A percentile compares a stretch with the other conserved stretches of the same genome.
Evolutionary conservation across 768 basidiomycete species (phyloP).

Genomic region (Hortiboletus campestris): DNA sequence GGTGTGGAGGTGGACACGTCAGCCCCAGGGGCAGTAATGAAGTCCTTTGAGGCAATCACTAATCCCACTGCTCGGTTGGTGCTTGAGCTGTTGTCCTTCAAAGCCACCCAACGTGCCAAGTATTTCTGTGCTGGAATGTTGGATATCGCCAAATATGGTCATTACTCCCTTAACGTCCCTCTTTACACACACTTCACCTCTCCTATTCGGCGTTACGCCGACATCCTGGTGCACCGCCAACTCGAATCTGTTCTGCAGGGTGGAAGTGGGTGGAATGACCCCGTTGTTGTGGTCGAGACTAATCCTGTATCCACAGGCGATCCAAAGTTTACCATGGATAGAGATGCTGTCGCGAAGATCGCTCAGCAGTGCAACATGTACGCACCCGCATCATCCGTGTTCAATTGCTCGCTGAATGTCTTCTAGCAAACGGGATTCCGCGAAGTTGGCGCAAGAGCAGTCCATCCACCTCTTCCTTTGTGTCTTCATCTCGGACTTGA

Average conservation of each 20-base stretch:
- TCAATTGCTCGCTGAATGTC: constrained; percentile 3
- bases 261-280: constrained; percentile 45
- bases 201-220: constrained; percentile 91
- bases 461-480: constrained; percentile 95
- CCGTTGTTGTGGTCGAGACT: neutral
- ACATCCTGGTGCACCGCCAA: constrained; percentile 94
- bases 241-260: constrained; percentile 84
- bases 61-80: constrained; percentile 73
- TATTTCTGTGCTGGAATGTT: constrained; percentile 99
- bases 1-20: constrained; percentile 81
- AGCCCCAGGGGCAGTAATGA: constrained; percentile 79
- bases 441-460: constrained; percentile 91
- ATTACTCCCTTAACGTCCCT: constrained; percentile 87
- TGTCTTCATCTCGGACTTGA: constrained; percentile 90
- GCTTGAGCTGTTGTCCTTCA: constrained; percentile 81
- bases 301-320: constrained; percentile 44
- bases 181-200: constrained; percentile 94
- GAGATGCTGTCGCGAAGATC: constrained; percentile 95
- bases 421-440: constrained; percentile 84
- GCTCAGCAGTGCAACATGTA: constrained; percentile 99
- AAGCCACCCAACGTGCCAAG: constrained; percentile 93
- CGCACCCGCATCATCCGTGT: constrained; percentile 25
- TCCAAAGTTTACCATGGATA: constrained; percentile 93
- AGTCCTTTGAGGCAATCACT: constrained; percentile 70
- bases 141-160: constrained; percentile 96